Percentiles rank a stretch among this genome's conserved stretches.
phyloP scores from a whole-genome alignment of 75 land plant species.

The Picea glauca region DNA sequence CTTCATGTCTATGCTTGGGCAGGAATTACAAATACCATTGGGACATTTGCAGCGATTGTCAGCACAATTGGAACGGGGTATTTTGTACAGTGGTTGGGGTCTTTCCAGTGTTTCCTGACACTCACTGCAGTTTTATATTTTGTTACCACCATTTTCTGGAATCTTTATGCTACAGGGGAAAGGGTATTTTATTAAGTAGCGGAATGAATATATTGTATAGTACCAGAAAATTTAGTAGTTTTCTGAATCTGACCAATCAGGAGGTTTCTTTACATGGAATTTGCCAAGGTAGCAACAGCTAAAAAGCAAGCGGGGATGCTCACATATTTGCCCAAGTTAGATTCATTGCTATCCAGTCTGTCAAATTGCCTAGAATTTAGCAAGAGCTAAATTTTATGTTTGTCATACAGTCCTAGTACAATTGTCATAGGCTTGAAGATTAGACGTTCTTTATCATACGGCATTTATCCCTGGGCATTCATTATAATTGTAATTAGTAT shows the following conservation, averaged over 20 bases:
- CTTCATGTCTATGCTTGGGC: slow-evolving; percentile 12
- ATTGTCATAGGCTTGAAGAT: background rate
- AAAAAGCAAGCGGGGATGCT: background rate
- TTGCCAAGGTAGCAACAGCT: background rate
- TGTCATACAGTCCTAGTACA: background rate
- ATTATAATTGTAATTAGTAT: too few species aligned
- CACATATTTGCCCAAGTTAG: background rate
- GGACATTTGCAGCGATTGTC: slow-evolving; percentile 87
- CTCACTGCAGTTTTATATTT: slow-evolving; percentile 78
- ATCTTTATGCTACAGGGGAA: slow-evolving; percentile 52
- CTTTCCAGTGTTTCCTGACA: slow-evolving; percentile 85
- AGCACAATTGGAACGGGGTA: slow-evolving; percentile 94
- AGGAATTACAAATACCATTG: slow-evolving; percentile 91
- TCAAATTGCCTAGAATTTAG: background rate
- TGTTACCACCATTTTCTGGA: slow-evolving; percentile 58
- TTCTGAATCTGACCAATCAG: background rate
- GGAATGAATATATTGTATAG: background rate
- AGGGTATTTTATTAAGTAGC: slow-evolving; percentile 21
- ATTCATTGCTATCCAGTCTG: background rate
- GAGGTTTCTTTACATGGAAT: background rate
- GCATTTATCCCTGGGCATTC: background rate
- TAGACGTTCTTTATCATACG: background rate
- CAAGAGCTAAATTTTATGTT: background rate
- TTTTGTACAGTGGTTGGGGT: slow-evolving; percentile 94
- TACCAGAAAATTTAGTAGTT: background rate